phyloP scores from a whole-genome alignment of 345 rosid genomes.

The Eucalyptus erythrocorys region DNA sequence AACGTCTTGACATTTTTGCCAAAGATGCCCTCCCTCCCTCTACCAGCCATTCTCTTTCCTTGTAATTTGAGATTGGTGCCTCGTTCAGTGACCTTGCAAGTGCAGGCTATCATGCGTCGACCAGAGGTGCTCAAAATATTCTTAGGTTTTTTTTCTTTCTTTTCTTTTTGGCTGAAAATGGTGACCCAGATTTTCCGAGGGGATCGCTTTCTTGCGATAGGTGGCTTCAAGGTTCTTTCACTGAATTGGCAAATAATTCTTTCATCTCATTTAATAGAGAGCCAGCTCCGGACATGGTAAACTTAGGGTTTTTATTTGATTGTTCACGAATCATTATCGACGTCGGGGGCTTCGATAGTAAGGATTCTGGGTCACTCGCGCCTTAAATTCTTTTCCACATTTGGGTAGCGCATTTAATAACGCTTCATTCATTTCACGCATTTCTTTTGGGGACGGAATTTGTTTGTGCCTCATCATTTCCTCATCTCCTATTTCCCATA shows the following conservation, averaged over 20 bases:
- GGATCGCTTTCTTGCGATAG: not conserved
- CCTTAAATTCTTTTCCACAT: not conserved
- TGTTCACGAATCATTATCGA: not conserved
- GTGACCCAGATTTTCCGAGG: not conserved
- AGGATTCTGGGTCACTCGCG: not conserved
- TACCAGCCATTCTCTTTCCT: not conserved
- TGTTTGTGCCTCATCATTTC: not conserved
- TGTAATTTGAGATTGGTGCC: not conserved
- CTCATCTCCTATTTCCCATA: not conserved
- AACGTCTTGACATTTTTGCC: not conserved
- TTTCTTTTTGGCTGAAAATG: not conserved
- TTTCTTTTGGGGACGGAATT: not conserved
- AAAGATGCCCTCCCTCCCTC: not conserved
- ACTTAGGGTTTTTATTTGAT: not conserved
- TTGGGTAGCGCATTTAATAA: not conserved
- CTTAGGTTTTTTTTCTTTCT: not conserved
- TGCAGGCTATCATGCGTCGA: not conserved
- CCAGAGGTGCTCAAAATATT: not conserved
- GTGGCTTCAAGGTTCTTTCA: slow-evolving; percentile 12
- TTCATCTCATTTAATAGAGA: not conserved
- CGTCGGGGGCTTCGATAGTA: not conserved
- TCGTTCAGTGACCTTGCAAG: not conserved
- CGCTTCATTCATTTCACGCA: not conserved
- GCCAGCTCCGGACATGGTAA: not conserved
- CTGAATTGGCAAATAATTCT: slow-evolving; percentile 4